Evolutionary conservation across 75 land plant genomes (phyloP).

Genomic region (Sequoiadendron giganteum): DNA sequence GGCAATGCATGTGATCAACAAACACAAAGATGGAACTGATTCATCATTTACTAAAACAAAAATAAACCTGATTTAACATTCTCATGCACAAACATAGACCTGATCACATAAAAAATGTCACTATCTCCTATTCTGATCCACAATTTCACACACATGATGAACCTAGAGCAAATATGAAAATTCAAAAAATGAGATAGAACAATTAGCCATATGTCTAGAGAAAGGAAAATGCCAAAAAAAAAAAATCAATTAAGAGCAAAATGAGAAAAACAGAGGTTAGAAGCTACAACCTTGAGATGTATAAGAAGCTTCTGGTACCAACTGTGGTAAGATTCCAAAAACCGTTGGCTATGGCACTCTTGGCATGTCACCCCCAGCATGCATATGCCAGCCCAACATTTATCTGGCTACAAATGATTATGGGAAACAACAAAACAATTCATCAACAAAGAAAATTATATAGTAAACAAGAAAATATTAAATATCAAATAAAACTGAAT

Average conservation of each 20-base stretch:
- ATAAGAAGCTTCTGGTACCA: slow-evolving; percentile 78
- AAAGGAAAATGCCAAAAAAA: background rate
- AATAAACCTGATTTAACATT: no score
- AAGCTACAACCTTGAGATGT: slow-evolving; percentile 59
- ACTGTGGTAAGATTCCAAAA: slow-evolving; percentile 51
- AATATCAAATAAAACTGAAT: background rate
- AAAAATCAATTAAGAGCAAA: background rate
- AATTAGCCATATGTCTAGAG: background rate
- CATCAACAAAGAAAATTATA: background rate
- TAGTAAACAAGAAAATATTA: background rate
- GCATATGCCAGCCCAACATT: slow-evolving; percentile 79
- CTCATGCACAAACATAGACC: no score
- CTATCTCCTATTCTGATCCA: background rate
- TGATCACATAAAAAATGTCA: no score
- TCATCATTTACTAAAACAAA: background rate
- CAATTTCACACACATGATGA: background rate
- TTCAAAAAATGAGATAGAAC: background rate
- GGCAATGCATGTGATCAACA: background rate
- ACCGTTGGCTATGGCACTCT: slow-evolving; percentile 68
- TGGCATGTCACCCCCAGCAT: slow-evolving; percentile 79
- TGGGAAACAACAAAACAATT: background rate
- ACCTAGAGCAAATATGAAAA: background rate
- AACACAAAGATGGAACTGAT: background rate
- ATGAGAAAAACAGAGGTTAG: background rate
- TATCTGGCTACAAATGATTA: slow-evolving; percentile 61